A percentile compares a stretch with the other conserved stretches of the same genome.
phyloP scores from a whole-genome alignment of 2,329 filamentous ascomycete genomes.

The Colletotrichum sublineola region DNA sequence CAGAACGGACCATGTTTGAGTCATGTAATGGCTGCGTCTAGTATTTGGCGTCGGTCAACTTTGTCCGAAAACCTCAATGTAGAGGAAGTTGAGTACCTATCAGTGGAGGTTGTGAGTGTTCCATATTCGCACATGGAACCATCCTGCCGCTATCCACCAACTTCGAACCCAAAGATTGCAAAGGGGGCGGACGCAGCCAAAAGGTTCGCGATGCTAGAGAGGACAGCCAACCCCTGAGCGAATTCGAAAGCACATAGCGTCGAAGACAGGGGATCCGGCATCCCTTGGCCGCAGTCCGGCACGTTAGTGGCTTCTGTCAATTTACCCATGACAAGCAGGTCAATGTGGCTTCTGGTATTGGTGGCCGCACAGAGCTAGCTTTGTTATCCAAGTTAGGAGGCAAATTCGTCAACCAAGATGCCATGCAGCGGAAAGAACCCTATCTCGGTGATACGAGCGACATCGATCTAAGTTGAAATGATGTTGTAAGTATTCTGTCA shows the following conservation, averaged over 20 bases:
- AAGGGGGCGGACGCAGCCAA: constrained; percentile 4
- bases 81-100: neutral
- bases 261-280: constrained; percentile 7
- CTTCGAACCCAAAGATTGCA: neutral
- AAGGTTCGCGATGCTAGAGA: constrained; percentile 20
- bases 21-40: constrained; percentile 9
- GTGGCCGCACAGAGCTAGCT: constrained; percentile 8
- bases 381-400: neutral
- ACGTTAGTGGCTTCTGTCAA: constrained; percentile 35
- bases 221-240: constrained; percentile 21
- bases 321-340: constrained; percentile 34
- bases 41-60: neutral
- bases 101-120: neutral
- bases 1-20: constrained; percentile 26
- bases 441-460: neutral
- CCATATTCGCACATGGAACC: constrained; percentile 4
- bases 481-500: neutral
- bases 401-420: constrained; percentile 1
- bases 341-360: constrained; percentile 7
- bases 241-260: constrained; percentile 22
- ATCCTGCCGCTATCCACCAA: neutral
- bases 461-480: constrained; percentile 1
- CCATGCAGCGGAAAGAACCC: neutral
- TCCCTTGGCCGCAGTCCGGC: neutral
- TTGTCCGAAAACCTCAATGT: neutral